phyloP scores from a whole-genome alignment of 257 asterid genomes.

The Fraxinus cuspidata region DNA sequence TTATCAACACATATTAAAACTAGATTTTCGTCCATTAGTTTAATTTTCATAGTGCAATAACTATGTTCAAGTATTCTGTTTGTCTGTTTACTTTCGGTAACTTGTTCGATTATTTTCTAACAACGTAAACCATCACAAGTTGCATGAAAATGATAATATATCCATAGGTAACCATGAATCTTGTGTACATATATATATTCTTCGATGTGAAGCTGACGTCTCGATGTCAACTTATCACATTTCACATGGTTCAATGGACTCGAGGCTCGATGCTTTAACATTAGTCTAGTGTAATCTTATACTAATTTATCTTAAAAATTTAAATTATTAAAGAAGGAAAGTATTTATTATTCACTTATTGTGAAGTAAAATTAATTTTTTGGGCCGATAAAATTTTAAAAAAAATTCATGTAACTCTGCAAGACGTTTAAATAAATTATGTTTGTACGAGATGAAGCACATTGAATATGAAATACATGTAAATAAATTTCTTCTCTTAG shows the following conservation, averaged over 20 bases:
- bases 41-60: slow-evolving; percentile 6
- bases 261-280: slow-evolving; percentile 33
- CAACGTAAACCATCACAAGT: not conserved
- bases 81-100: slow-evolving; percentile 36
- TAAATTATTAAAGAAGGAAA: too few species aligned
- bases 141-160: too few species aligned
- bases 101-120: not conserved
- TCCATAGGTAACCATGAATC: too few species aligned
- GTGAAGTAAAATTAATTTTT: too few species aligned
- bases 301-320: too few species aligned
- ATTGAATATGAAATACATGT: too few species aligned
- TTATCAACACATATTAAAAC: not conserved
- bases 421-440: too few species aligned
- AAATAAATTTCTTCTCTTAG: too few species aligned
- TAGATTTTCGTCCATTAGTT: not conserved
- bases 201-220: slow-evolving; percentile 50
- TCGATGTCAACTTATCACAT: slow-evolving; percentile 34
- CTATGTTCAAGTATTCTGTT: slow-evolving; percentile 20
- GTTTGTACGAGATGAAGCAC: too few species aligned
- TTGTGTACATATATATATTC: not conserved
- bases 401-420: too few species aligned
- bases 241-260: slow-evolving; percentile 28
- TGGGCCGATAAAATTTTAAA: too few species aligned
- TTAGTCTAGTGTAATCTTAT: not conserved
- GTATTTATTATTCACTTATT: too few species aligned